phyloP scores from a whole-genome alignment of 768 basidiomycete genomes.

The Mrakia frigida region DNA sequence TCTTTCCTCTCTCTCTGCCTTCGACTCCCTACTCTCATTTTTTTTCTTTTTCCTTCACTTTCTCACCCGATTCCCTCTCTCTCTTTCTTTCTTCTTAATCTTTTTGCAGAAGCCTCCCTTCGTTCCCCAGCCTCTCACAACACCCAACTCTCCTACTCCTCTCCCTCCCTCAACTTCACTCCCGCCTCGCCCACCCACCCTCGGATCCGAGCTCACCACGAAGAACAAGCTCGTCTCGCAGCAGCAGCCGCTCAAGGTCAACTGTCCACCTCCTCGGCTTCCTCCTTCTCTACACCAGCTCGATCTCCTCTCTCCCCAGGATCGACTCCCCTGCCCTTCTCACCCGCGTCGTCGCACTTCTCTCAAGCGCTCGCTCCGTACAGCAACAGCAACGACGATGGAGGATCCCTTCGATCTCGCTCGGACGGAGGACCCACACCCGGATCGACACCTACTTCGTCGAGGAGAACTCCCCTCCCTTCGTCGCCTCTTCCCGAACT shows the following conservation, averaged over 20 bases:
- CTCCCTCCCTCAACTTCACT: not conserved
- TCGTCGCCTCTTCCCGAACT: not conserved
- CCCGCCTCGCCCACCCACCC: constrained; percentile 3
- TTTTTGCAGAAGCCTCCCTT: not conserved
- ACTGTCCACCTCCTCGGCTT: too few relatives aligned
- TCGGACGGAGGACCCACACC: not conserved
- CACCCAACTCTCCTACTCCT: not conserved
- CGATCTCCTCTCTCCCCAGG: not conserved
- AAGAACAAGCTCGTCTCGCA: not conserved
- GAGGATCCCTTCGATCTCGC: not conserved
- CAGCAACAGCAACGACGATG: too few relatives aligned
- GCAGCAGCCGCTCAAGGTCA: not conserved
- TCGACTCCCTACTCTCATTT: not conserved
- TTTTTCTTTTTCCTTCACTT: not conserved
- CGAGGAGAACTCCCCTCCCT: not conserved
- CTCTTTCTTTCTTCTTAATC: not conserved
- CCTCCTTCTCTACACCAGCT: not conserved
- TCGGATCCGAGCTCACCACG: constrained; percentile 6
- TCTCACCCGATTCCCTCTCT: not conserved
- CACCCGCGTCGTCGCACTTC: not conserved
- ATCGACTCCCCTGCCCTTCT: not conserved
- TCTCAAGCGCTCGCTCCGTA: not conserved
- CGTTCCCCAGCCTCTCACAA: not conserved
- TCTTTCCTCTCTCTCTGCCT: too few relatives aligned
- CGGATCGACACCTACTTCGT: not conserved